These are phyloP conservation scores for Byssoonygena ceratinophila DNA, from an alignment of 2,329 filamentous ascomycete genomes.

Conservation along the genomic window DNA sequence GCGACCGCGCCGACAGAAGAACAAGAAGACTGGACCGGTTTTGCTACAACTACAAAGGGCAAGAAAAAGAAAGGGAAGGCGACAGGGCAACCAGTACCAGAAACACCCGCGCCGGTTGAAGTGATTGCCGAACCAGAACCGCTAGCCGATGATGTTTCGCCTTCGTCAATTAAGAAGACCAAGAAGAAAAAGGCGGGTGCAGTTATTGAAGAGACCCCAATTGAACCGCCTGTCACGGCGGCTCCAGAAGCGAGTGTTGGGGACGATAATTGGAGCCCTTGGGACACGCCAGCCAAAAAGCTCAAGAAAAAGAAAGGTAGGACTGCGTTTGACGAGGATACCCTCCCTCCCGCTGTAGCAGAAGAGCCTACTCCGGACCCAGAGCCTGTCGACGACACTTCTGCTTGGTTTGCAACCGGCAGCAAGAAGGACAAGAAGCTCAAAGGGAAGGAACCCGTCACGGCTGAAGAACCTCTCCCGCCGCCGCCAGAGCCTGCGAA, in stretches of 20 bases:
- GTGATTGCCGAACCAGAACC: conserved; percentile 9
- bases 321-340: conserved; percentile 31
- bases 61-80: conserved; percentile 24
- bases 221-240: background rate
- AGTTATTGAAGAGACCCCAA: background rate
- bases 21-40: conserved; percentile 18
- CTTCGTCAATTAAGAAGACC: conserved; percentile 5
- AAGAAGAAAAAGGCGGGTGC: conserved; percentile 13
- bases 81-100: background rate
- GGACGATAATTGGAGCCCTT: conserved; percentile 16
- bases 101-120: background rate
- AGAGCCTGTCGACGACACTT: conserved; percentile 25
- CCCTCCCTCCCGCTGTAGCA: conserved; percentile 22
- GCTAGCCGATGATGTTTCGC: conserved; percentile 6
- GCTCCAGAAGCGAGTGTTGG: background rate
- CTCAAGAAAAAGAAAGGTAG: conserved; percentile 36
- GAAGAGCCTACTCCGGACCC: conserved; percentile 18
- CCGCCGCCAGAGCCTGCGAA: conserved; percentile 13
- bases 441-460: conserved; percentile 24
- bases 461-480: conserved; percentile 13
- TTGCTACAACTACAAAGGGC: conserved; percentile 31
- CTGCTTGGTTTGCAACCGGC: conserved; percentile 20
- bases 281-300: conserved; percentile 26
- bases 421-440: conserved; percentile 25
- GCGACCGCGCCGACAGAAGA: conserved; percentile 21